Evolutionary conservation across 257 asterid species (phyloP).

Genomic region (Nicotiana sylvestris): DNA sequence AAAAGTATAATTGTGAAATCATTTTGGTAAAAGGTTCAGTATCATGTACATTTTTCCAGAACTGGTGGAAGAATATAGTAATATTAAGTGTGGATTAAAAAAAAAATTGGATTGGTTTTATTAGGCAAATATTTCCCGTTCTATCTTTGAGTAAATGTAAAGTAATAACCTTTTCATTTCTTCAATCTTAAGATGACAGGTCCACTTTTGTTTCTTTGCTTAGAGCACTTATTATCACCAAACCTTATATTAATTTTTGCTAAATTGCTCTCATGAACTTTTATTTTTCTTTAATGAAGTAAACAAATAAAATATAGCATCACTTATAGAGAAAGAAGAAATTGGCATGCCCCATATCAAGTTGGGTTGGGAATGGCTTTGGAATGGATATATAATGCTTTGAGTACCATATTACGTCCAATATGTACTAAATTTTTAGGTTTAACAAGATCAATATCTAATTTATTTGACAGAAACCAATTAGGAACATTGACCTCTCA

Average conservation of each 20-base stretch:
- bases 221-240: background rate
- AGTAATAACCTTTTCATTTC: background rate
- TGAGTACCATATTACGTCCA: background rate
- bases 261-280: background rate
- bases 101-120: background rate
- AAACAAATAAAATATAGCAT: background rate
- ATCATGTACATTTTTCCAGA: background rate
- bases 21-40: background rate
- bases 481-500: background rate
- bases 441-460: background rate
- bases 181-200: slow-evolving; percentile 22
- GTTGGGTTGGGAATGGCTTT: background rate
- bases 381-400: background rate
- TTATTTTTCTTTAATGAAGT: background rate
- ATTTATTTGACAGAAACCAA: background rate
- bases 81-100: background rate
- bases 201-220: background rate
- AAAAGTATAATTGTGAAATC: background rate
- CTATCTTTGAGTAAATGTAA: background rate
- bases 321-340: background rate
- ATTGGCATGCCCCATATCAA: background rate
- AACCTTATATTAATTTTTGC: background rate
- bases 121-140: background rate
- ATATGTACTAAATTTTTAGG: background rate
- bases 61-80: background rate